Percentiles rank a stretch among this genome's conserved stretches.
Conservation (phyloP, 768 basidiomycete genomes). For the Tylopilus sp. region DNA sequence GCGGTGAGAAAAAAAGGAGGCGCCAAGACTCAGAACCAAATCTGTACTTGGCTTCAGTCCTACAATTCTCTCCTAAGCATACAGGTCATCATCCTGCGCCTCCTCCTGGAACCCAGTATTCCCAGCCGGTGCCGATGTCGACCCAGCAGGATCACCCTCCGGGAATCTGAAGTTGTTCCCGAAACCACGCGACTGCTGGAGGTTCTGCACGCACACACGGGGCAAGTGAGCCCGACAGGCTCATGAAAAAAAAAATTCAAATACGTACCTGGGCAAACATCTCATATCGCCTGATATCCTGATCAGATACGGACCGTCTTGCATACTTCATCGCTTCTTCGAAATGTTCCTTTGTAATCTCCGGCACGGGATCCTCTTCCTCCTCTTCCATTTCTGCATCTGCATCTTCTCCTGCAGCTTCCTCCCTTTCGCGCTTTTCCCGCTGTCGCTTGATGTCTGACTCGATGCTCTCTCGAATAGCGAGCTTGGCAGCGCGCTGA, state of each 20-base stretch:
- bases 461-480: conserved; percentile 94
- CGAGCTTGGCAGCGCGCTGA: conserved; percentile 94
- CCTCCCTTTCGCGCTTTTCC: conserved; percentile 80
- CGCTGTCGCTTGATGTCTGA: conserved; percentile 77
- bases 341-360: conserved; percentile 90
- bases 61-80: conserved; percentile 52
- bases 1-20: background rate
- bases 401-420: conserved; percentile 55
- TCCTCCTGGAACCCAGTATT: conserved; percentile 86
- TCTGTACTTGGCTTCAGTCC: background rate
- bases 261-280: conserved; percentile 85
- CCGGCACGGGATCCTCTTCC: conserved; percentile 86
- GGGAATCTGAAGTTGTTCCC: conserved; percentile 99
- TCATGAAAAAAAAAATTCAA: background rate
- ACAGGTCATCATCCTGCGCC: conserved; percentile 85
- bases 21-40: background rate
- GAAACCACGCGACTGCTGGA: conserved; percentile 89
- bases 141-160: conserved; percentile 48
- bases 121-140: conserved; percentile 43
- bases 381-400: conserved; percentile 71
- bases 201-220: conserved; percentile 48
- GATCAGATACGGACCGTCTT: conserved; percentile 93
- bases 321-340: conserved; percentile 99
- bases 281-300: conserved; percentile 96
- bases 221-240: background rate